Conservation (phyloP, 2,329 filamentous ascomycete species). For the Thelonectria blattea region DNA sequence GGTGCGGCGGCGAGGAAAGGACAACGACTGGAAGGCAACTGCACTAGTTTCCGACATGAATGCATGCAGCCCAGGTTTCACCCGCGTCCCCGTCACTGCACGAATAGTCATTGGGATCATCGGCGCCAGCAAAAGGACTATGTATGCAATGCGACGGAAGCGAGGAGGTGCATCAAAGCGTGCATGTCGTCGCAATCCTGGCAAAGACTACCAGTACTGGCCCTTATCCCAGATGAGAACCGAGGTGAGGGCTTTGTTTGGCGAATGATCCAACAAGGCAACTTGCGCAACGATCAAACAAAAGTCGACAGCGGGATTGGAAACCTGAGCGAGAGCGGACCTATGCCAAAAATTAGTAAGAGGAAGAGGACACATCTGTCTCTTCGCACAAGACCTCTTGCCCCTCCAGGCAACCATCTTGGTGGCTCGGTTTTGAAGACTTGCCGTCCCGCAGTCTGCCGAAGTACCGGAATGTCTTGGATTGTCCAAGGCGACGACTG, state of each 20-base stretch:
- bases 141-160: conserved; percentile 2
- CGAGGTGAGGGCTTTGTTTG: conserved; percentile 4
- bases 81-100: neutral
- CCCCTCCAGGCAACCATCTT: conserved; percentile 19
- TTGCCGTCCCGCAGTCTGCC: conserved; percentile 18
- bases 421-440: conserved; percentile 7
- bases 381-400: conserved; percentile 23
- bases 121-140: neutral
- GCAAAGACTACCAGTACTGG: neutral
- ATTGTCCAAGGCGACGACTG: conserved; percentile 2
- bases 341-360: too few species aligned
- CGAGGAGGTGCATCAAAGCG: neutral
- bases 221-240: neutral
- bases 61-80: conserved; percentile 4
- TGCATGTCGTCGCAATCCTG: conserved; percentile 14
- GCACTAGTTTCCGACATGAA: neutral
- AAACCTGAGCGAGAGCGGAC: too few species aligned
- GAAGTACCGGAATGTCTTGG: conserved; percentile 15
- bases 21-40: neutral
- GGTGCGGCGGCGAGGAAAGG: conserved; percentile 1
- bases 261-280: neutral
- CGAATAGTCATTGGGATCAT: neutral
- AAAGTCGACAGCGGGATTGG: neutral
- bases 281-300: neutral
- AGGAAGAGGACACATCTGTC: neutral